phyloP scores from a whole-genome alignment of 352 stramenopile genomes.

The Pythium vanterpoolii region DNA sequence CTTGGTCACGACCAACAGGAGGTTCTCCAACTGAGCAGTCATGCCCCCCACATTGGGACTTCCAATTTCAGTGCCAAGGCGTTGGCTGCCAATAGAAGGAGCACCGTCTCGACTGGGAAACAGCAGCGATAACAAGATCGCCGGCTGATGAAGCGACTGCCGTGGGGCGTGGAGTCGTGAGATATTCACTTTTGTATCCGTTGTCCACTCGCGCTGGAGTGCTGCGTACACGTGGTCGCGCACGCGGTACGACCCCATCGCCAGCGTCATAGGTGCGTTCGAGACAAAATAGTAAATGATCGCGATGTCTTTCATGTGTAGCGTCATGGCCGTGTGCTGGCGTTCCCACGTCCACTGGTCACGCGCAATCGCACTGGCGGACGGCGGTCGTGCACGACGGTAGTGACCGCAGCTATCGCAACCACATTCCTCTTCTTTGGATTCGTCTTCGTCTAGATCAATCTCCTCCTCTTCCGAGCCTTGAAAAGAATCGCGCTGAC shows the following conservation, averaged over 20 bases:
- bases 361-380: neutral
- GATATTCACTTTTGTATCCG: neutral
- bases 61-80: neutral
- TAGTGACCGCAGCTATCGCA: conserved; percentile 10
- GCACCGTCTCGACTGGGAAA: conserved; percentile 1
- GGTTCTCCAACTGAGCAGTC: conserved; percentile 14
- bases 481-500: neutral
- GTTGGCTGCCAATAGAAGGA: too few species aligned
- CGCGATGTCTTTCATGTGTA: conserved; percentile 13
- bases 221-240: conserved; percentile 11
- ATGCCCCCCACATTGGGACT: neutral
- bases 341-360: conserved; percentile 20
- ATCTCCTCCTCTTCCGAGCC: neutral
- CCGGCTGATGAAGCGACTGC: neutral
- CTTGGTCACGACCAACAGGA: conserved; percentile 30
- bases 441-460: neutral
- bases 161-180: neutral
- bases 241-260: conserved; percentile 14
- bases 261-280: conserved; percentile 1
- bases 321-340: conserved; percentile 6
- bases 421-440: neutral
- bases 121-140: conserved; percentile 4
- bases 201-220: conserved; percentile 9
- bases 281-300: conserved; percentile 19
- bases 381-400: neutral